These are phyloP conservation scores for Russula foetens DNA, from an alignment of 768 basidiomycete species.

Conservation along the genomic window DNA sequence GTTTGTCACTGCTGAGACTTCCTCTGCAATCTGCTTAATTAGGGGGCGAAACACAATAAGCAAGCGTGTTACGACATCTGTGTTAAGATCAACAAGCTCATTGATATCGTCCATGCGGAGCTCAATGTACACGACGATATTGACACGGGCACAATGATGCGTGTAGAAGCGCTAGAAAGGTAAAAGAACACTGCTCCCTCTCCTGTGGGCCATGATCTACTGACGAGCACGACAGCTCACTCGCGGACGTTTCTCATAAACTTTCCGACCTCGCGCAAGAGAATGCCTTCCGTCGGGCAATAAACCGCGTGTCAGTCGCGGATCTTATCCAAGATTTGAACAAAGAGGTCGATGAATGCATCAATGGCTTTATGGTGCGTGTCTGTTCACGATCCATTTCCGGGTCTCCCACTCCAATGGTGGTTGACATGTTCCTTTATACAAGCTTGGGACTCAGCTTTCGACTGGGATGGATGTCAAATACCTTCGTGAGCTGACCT, in stretches of 20 bases:
- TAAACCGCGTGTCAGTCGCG: constrained; percentile 6
- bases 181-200: neutral
- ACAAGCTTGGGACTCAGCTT: constrained; percentile 12
- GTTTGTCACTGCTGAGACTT: neutral
- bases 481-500: constrained; percentile 7
- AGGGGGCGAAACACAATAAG: constrained; percentile 17
- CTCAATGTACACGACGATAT: constrained; percentile 4
- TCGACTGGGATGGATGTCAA: constrained; percentile 7
- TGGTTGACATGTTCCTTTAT: neutral
- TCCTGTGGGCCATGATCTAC: neutral
- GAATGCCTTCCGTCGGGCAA: constrained; percentile 11
- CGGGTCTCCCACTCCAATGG: no score
- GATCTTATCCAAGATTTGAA: constrained; percentile 8
- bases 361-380: constrained; percentile 2
- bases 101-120: constrained; percentile 4
- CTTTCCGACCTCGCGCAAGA: constrained; percentile 12
- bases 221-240: neutral
- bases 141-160: neutral
- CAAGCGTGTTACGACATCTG: constrained; percentile 15
- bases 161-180: constrained; percentile 6
- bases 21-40: neutral
- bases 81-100: constrained; percentile 6
- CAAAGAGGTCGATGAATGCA: constrained; percentile 6
- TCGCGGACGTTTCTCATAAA: constrained; percentile 1
- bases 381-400: no score